Percentiles rank a stretch among this genome's conserved stretches.
Conservation (phyloP, 2,329 filamentous ascomycete genomes). For the Raffaelea ambrosiae region DNA sequence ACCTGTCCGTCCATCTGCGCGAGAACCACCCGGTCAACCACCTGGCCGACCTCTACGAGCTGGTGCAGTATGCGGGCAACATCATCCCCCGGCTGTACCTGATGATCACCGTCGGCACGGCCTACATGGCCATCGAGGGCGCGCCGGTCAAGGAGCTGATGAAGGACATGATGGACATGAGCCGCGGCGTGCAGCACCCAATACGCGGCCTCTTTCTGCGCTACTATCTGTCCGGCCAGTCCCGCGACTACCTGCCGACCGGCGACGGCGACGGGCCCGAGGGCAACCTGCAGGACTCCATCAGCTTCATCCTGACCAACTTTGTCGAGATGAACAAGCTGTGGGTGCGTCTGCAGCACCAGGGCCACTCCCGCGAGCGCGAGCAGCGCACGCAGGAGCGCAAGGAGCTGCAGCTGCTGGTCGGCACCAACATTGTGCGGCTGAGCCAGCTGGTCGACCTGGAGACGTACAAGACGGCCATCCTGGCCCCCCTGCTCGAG, state of each 20-base stretch:
- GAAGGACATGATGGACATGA: constrained; percentile 99
- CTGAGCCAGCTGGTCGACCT: constrained; percentile 93
- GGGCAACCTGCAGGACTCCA: constrained; percentile 92
- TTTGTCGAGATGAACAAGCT: constrained; percentile 99
- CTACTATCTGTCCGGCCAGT: constrained; percentile 94
- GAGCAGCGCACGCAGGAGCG: constrained; percentile 91
- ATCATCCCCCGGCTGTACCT: constrained; percentile 94
- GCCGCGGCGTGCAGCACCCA: constrained; percentile 91
- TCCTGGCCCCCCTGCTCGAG: constrained; percentile 81
- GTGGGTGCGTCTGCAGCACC: constrained; percentile 95
- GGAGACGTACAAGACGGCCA: constrained; percentile 85
- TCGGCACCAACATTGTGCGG: constrained; percentile 92
- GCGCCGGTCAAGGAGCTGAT: constrained; percentile 99
- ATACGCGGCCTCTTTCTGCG: constrained; percentile 90
- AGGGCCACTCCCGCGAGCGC: constrained; percentile 89
- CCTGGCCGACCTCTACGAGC: constrained; percentile 93
- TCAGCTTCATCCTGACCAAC: constrained; percentile 96
- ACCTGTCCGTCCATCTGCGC: constrained; percentile 91
- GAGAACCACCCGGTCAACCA: constrained; percentile 98
- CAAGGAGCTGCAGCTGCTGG: constrained; percentile 88
- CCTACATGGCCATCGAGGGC: constrained; percentile 98
- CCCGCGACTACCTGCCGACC: constrained; percentile 76
- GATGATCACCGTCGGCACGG: constrained; percentile 98
- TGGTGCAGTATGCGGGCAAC: constrained; percentile 93
- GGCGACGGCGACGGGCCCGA: constrained; percentile 84